phyloP scores from a whole-genome alignment of 768 basidiomycete genomes.

The Mycena kentingensis region DNA sequence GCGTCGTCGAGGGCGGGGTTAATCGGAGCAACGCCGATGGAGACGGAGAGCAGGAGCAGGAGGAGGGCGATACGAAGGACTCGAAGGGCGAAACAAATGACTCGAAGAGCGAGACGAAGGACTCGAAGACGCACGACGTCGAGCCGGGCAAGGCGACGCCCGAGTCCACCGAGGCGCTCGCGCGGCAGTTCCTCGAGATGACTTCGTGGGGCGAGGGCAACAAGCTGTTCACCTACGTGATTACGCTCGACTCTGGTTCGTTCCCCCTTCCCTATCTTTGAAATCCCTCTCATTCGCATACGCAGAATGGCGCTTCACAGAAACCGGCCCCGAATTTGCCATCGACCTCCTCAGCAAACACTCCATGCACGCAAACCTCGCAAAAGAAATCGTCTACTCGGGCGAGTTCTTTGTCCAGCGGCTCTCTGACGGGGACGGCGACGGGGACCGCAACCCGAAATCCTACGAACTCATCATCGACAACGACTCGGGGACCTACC shows the following conservation, averaged over 20 bases:
- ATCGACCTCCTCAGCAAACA: constrained; percentile 48
- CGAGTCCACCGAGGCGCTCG: constrained; percentile 26
- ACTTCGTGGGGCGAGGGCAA: constrained; percentile 42
- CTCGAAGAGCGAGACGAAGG: too few relatives aligned
- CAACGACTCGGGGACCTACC: constrained; percentile 51
- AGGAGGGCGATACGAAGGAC: neutral
- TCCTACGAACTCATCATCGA: constrained; percentile 48
- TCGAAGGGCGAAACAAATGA: too few relatives aligned
- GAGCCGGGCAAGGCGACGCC: constrained; percentile 3
- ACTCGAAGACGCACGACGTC: too few relatives aligned
- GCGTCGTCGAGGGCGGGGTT: constrained; percentile 27
- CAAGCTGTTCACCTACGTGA: constrained; percentile 47
- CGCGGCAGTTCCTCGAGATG: constrained; percentile 44
- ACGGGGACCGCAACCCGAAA: constrained; percentile 28
- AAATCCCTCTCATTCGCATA: neutral
- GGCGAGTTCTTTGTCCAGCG: constrained; percentile 43
- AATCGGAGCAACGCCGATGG: constrained; percentile 5
- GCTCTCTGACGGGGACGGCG: neutral
- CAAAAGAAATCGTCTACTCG: constrained; percentile 44
- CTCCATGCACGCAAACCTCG: constrained; percentile 48
- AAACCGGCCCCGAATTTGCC: constrained; percentile 47
- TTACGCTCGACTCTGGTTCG: constrained; percentile 40
- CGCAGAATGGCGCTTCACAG: constrained; percentile 43
- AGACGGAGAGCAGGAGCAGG: constrained; percentile 16
- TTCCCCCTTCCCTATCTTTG: neutral